phyloP scores from a whole-genome alignment of 2,329 filamentous ascomycete genomes.

The Colletotrichum sp. region DNA sequence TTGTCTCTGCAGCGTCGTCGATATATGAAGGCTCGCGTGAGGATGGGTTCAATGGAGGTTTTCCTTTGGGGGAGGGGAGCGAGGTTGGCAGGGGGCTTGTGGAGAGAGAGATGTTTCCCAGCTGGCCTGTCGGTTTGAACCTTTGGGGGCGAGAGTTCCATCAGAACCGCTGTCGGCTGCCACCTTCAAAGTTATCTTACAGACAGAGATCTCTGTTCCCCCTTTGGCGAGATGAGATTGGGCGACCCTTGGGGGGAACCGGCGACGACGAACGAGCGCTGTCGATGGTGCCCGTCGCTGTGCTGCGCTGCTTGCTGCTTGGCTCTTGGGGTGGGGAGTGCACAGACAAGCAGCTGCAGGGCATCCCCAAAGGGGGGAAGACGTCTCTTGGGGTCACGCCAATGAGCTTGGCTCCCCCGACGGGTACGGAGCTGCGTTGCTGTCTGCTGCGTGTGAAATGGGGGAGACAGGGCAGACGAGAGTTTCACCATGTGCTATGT shows the following conservation, averaged over 20 bases:
- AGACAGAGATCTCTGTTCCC: background rate
- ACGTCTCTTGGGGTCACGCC: conserved; percentile 4
- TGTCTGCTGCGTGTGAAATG: background rate
- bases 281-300: background rate
- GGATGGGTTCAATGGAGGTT: background rate
- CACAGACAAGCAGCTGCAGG: conserved; percentile 18
- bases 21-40: background rate
- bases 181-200: background rate
- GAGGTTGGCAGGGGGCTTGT: background rate
- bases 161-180: background rate
- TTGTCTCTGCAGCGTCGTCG: background rate
- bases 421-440: conserved; percentile 2
- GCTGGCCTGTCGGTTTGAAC: background rate
- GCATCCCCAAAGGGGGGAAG: background rate
- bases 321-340: background rate
- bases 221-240: conserved; percentile 3
- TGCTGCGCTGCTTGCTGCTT: background rate
- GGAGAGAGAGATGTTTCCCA: background rate
- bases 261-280: background rate
- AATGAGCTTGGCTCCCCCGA: conserved; percentile 17
- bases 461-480: background rate
- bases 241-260: background rate
- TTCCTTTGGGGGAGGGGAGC: background rate
- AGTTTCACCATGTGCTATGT: conserved; percentile 19
- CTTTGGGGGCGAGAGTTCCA: background rate